A percentile compares a stretch with the other conserved stretches of the same genome.
Conservation (phyloP, 2,329 filamentous ascomycete genomes). For the Coniochaeta ligniaria region DNA sequence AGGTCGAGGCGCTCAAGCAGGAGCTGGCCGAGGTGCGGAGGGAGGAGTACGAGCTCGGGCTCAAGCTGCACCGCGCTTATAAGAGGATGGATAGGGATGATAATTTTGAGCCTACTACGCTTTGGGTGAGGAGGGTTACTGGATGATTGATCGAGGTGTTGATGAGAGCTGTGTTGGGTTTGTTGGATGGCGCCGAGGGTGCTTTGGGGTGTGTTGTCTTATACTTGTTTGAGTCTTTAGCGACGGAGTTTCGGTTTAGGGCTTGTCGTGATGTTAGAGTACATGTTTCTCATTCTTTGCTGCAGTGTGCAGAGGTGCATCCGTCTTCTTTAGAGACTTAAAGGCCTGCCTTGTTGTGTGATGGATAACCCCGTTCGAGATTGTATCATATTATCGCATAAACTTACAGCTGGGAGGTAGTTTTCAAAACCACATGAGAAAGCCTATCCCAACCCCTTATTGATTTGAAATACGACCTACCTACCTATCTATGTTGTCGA, state of each 20-base stretch:
- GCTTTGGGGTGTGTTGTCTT: too few relatives aligned
- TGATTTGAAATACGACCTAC: too few relatives aligned
- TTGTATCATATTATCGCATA: background rate
- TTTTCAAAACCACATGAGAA: too few relatives aligned
- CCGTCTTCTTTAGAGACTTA: background rate
- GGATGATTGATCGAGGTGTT: constrained; percentile 19
- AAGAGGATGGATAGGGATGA: constrained; percentile 66
- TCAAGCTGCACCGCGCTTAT: constrained; percentile 67
- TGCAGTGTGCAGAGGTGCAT: background rate
- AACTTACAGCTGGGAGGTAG: too few relatives aligned
- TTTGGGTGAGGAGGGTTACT: constrained; percentile 77
- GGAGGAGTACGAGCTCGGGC: constrained; percentile 71
- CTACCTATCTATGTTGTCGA: too few relatives aligned
- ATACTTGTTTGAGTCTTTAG: background rate
- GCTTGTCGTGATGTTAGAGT: background rate
- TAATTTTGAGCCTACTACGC: constrained; percentile 53
- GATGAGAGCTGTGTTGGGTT: background rate
- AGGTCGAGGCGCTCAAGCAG: constrained; percentile 56
- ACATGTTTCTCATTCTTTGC: background rate
- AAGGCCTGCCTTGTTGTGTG: background rate
- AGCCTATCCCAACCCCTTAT: too few relatives aligned
- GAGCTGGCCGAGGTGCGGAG: constrained; percentile 68
- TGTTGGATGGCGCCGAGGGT: background rate
- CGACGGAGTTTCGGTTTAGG: constrained; percentile 6
- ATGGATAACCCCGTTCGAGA: background rate